Evolutionary conservation across 2,329 filamentous ascomycete genomes (phyloP).

Genomic region (Basipetospora sp.): DNA sequence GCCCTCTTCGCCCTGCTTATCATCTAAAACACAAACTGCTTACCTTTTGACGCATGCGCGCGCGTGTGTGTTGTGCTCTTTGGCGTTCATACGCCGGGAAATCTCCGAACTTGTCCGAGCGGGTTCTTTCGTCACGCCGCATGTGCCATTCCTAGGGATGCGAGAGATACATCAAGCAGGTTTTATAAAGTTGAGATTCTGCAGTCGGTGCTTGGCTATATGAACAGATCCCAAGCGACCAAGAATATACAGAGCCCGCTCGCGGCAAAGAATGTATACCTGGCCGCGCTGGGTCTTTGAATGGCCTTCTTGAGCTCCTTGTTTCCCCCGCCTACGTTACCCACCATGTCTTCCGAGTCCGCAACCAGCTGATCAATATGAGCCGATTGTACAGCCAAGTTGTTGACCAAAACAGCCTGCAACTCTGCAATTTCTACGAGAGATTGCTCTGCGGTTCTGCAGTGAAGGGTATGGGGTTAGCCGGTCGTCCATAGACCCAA

Average conservation of each 20-base stretch:
- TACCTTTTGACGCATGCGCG: too few species aligned
- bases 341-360: constrained; percentile 66
- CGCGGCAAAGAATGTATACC: constrained; percentile 68
- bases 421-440: constrained; percentile 84
- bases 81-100: too few species aligned
- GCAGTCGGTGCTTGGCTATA: too few species aligned
- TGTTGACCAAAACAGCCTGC: constrained; percentile 74
- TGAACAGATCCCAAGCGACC: constrained; percentile 62
- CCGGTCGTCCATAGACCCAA: not conserved
- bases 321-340: constrained; percentile 82
- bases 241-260: constrained; percentile 60
- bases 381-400: constrained; percentile 71
- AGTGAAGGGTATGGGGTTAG: constrained; percentile 4
- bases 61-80: too few species aligned
- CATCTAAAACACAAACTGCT: too few species aligned
- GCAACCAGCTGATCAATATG: constrained; percentile 78
- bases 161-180: too few species aligned
- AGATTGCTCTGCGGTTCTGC: constrained; percentile 73
- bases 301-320: constrained; percentile 76
- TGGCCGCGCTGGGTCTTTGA: constrained; percentile 55
- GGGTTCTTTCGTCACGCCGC: too few species aligned
- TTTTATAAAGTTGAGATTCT: too few species aligned
- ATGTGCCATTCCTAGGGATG: too few species aligned
- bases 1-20: too few species aligned
- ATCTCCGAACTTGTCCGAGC: too few species aligned